Evolutionary conservation across 2,329 filamentous ascomycete species (phyloP), one percentile per base, ranked within the genome.

Genomic region (Juglanconis juglandina): DNA sequence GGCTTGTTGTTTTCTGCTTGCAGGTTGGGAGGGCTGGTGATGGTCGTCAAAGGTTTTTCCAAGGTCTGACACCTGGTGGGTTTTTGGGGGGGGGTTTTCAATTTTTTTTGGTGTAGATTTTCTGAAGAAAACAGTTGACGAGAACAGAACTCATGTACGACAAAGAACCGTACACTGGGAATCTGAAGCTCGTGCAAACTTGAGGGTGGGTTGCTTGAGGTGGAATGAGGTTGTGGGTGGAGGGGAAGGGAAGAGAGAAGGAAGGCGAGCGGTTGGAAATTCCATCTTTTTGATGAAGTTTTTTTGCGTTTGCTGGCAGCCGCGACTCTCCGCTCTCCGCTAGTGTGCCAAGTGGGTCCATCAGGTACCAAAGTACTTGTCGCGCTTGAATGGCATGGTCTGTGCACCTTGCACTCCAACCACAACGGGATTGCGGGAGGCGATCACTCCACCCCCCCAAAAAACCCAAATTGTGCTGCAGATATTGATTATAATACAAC

Each of bases 121-220:
- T 72, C 75, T 73, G 72, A 68, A 72, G 77, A 77, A 77, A 69
- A 68, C 80, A 77, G 75, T 75, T 79, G 79, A 77, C 76, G 79
- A 82, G 82, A 80, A 81, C 81, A 85, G 80, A 82, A 79, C 81
- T 78, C 73, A 77, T 80, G 81, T 77, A 82, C 81, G 79, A 80
- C 65, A 46, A 34, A 55, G 60, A 76, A 78, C 77, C 80, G 81
- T 79, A 82, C 81, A 82, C 69, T 49, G 58, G 54, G 66, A 68
- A 70, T 72, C 75, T 75, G 72, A 72, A 69, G 73, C 71, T 79
- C 80, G 79, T 78, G 77, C 77, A 72, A 59, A 42, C 58, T 72
- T 73, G 71, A 75, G 73, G 70, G 74, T 72, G 72, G 67, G 66
- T 70, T 67, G 69, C 72, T 66, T 71, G 24, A 76, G 77, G 72